Percentiles rank a stretch among this genome's conserved stretches.
These are phyloP conservation scores for Aspergillus indologenus DNA, from an alignment of 495 filamentous ascomycete species.

Conservation along the genomic window DNA sequence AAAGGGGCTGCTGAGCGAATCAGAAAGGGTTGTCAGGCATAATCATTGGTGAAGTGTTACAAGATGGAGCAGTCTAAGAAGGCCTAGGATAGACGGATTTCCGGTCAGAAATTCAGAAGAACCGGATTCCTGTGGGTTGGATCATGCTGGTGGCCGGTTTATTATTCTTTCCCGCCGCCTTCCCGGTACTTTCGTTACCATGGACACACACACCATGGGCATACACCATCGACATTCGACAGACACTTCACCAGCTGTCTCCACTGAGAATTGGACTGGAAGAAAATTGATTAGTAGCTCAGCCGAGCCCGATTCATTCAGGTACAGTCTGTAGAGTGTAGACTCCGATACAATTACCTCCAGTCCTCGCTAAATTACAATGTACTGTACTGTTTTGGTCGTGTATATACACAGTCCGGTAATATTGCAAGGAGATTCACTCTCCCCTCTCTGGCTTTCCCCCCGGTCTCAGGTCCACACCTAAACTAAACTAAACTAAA, in stretches of 20 bases:
- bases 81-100: constrained; percentile 11
- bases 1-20: constrained; percentile 7
- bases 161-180: constrained; percentile 1
- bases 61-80: constrained; percentile 11
- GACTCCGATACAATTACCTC: too few species aligned
- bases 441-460: background rate
- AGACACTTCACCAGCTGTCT: too few species aligned
- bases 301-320: background rate
- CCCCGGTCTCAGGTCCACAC: constrained; percentile 20
- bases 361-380: too few species aligned
- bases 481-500: too few species aligned
- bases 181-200: constrained; percentile 2
- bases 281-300: background rate
- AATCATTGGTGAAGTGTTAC: constrained; percentile 18
- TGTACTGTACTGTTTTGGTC: constrained; percentile 3
- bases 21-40: background rate
- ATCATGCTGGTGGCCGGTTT: background rate
- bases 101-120: constrained; percentile 11
- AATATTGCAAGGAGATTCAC: constrained; percentile 16
- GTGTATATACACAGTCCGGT: constrained; percentile 12
- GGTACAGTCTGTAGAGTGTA: background rate
- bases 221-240: background rate
- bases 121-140: constrained; percentile 7
- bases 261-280: background rate
- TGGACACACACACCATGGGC: background rate